A percentile compares a stretch with the other conserved stretches of the same genome.
phyloP scores from a whole-genome alignment of 2,329 filamentous ascomycete species.

The Aotearoamyces nothofagi region DNA sequence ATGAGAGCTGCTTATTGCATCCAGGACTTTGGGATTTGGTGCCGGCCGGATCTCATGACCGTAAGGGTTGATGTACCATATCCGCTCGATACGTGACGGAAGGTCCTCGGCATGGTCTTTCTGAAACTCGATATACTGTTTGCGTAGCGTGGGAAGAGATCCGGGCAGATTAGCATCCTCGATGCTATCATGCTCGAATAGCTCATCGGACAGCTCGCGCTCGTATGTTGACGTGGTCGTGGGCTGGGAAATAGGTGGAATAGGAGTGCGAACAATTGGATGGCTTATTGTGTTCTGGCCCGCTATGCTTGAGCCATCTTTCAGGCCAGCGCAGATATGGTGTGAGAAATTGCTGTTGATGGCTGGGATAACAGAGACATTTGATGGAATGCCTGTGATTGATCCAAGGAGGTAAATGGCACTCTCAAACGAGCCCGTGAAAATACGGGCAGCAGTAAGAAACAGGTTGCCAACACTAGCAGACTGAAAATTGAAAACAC shows the following conservation, averaged over 20 bases:
- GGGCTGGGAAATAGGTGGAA: too few species aligned
- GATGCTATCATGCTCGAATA: constrained; percentile 44
- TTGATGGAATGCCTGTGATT: constrained; percentile 68
- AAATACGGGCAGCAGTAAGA: constrained; percentile 71
- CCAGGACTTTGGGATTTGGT: constrained; percentile 67
- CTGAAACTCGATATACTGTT: constrained; percentile 68
- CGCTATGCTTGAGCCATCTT: constrained; percentile 63
- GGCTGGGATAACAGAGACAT: constrained; percentile 69
- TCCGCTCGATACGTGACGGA: constrained; percentile 57
- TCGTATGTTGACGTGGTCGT: constrained; percentile 15
- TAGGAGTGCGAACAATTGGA: constrained; percentile 26
- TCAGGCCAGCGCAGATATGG: constrained; percentile 76
- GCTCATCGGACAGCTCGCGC: constrained; percentile 20
- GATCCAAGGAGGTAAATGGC: constrained; percentile 81
- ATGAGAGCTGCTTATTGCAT: constrained; percentile 46
- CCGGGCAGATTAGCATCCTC: constrained; percentile 75
- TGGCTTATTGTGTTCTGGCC: constrained; percentile 91
- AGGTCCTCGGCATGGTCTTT: constrained; percentile 65
- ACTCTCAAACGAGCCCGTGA: constrained; percentile 83
- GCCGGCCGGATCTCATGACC: constrained; percentile 86
- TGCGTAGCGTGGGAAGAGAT: constrained; percentile 63
- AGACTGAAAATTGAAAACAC: constrained; percentile 62
- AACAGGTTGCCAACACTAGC: constrained; percentile 71
- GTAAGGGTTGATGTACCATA: constrained; percentile 98
- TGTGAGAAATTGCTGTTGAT: constrained; percentile 94